Percentiles rank a stretch among this genome's conserved stretches.
Evolutionary conservation across 2,329 filamentous ascomycete genomes (phyloP).

Genomic region (Achaetomium macrosporum): DNA sequence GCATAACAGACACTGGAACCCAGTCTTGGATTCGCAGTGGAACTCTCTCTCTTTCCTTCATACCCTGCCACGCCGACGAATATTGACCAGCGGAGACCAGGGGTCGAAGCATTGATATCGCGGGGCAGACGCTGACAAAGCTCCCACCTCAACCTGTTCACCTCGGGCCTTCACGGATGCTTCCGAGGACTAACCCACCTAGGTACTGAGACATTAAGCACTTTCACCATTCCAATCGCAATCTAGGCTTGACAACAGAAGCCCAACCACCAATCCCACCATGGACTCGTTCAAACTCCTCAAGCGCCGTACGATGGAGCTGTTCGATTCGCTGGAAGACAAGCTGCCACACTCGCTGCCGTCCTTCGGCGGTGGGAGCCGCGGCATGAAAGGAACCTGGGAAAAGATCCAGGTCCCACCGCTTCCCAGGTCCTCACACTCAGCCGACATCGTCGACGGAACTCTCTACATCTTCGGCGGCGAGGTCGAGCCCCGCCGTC

Average conservation of each 20-base stretch:
- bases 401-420: slow-evolving; percentile 49
- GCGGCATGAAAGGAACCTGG: slow-evolving; percentile 52
- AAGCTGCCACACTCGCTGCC: slow-evolving; percentile 31
- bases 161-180: too few relatives aligned
- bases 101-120: too few relatives aligned
- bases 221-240: not conserved
- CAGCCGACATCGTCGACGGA: slow-evolving; percentile 53
- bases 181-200: not conserved
- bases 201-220: not conserved
- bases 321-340: slow-evolving; percentile 39
- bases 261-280: not conserved
- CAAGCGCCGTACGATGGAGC: slow-evolving; percentile 50
- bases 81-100: too few relatives aligned
- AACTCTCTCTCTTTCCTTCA: too few relatives aligned
- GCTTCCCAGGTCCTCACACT: slow-evolving; percentile 69
- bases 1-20: not conserved
- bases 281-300: slow-evolving; percentile 51
- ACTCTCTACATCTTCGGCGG: slow-evolving; percentile 68
- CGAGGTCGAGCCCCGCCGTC: slow-evolving; percentile 54
- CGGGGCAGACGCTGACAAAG: too few relatives aligned
- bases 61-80: too few relatives aligned
- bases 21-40: not conserved
- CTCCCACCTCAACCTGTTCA: too few relatives aligned
- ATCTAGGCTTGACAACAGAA: too few relatives aligned
- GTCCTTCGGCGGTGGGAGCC: slow-evolving; percentile 18